Conservation (phyloP, 1,284 basidiomycete species). For the Trametes pubescens region DNA sequence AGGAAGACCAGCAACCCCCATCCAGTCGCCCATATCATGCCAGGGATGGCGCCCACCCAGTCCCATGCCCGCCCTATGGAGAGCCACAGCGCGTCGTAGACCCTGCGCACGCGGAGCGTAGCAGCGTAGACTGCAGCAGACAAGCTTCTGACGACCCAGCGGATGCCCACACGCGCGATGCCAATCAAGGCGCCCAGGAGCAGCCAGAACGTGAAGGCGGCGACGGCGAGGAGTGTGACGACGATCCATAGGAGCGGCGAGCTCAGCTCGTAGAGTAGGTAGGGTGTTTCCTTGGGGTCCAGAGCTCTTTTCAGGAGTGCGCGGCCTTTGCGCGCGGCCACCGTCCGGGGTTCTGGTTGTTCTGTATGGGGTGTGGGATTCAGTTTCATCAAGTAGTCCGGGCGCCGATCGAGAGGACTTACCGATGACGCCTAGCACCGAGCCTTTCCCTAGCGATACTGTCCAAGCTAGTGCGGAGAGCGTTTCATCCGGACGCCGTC, state of each 20-base stretch:
- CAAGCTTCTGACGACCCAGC: background rate
- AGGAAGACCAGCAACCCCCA: background rate
- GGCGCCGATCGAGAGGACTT: too few relatives aligned
- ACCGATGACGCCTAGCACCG: conserved; percentile 25
- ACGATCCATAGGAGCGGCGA: background rate
- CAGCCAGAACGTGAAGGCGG: background rate
- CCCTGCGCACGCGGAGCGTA: background rate
- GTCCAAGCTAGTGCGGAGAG: conserved; percentile 19
- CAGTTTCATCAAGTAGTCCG: too few relatives aligned
- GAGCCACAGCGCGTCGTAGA: too few relatives aligned
- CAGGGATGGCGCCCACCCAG: background rate
- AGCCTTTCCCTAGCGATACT: conserved; percentile 15
- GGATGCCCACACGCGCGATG: background rate
- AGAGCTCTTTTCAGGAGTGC: background rate
- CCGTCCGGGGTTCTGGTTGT: conserved; percentile 11
- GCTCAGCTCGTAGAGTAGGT: background rate
- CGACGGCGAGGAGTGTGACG: conserved; percentile 2
- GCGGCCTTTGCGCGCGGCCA: conserved; percentile 16
- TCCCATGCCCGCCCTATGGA: background rate
- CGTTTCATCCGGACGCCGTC: conserved; percentile 11
- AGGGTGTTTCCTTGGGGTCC: background rate
- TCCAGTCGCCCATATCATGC: too few relatives aligned
- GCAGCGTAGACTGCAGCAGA: background rate
- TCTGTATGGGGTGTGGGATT: conserved; percentile 2
- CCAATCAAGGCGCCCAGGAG: background rate